Percentiles rank a stretch among this genome's conserved stretches.
Evolutionary conservation across 495 filamentous ascomycete species (phyloP).

Genomic region (Neurospora africana): DNA sequence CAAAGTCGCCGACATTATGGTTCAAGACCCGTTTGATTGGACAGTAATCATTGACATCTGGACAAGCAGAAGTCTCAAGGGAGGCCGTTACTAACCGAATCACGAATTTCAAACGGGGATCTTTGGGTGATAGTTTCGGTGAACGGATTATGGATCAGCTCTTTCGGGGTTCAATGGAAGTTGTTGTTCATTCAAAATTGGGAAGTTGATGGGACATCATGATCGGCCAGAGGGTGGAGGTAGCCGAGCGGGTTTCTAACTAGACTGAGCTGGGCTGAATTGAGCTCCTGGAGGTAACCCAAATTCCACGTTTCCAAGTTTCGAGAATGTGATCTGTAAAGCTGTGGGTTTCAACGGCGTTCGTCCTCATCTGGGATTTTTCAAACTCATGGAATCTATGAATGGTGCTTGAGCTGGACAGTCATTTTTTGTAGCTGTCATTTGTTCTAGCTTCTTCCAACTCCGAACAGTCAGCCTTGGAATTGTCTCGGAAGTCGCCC

Average conservation of each 20-base stretch:
- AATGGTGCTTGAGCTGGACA: background rate
- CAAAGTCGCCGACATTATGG: background rate
- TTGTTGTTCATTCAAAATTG: background rate
- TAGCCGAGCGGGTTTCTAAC: background rate
- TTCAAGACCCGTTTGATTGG: background rate
- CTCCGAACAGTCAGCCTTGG: background rate
- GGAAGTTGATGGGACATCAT: background rate
- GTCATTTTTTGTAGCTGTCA: background rate
- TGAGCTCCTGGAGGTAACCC: background rate
- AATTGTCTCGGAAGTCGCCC: background rate
- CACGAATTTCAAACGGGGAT: background rate
- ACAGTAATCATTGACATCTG: background rate
- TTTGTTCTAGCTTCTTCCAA: background rate
- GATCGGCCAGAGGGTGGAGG: background rate
- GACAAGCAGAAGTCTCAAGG: background rate
- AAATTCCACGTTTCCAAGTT: background rate
- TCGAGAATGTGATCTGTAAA: background rate
- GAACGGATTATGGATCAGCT: background rate
- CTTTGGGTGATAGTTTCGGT: background rate
- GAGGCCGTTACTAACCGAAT: background rate
- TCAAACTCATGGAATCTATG: background rate
- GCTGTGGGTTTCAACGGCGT: background rate
- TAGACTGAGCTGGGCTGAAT: background rate
- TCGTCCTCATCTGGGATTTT: background rate
- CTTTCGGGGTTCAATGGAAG: background rate